Percentiles rank a stretch among this genome's conserved stretches.
Conservation (phyloP, 352 stramenopile species). For the Phytophthora fragariaefolia region DNA sequence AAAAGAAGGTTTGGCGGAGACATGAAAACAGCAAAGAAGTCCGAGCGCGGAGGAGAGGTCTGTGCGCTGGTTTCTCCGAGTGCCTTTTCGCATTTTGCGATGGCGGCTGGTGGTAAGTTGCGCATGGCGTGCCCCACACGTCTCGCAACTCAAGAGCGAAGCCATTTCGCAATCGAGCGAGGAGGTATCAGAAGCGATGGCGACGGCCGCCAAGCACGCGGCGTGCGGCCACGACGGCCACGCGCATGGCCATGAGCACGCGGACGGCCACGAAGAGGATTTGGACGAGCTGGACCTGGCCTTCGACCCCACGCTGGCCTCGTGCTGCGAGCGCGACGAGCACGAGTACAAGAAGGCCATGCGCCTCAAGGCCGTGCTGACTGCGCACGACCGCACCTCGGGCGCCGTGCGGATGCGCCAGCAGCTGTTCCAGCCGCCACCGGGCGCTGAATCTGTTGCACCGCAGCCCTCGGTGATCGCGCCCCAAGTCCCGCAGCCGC, state of each 20-base stretch:
- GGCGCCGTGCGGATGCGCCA: slow-evolving; percentile 62
- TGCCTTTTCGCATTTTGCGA: slow-evolving; percentile 5
- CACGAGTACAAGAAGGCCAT: slow-evolving; percentile 67
- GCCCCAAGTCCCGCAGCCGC: slow-evolving; percentile 5
- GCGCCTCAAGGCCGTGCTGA: slow-evolving; percentile 68
- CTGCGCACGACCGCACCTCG: slow-evolving; percentile 60
- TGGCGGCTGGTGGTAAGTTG: background rate
- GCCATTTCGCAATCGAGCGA: background rate
- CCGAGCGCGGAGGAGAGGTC: background rate
- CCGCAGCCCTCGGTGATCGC: slow-evolving; percentile 11
- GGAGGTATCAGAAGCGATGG: background rate
- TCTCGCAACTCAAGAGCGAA: slow-evolving; percentile 5
- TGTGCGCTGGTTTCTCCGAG: background rate
- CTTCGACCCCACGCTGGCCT: slow-evolving; percentile 68
- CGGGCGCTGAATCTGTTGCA: background rate
- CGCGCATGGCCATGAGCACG: slow-evolving; percentile 35
- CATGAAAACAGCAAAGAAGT: background rate
- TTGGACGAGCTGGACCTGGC: slow-evolving; percentile 41
- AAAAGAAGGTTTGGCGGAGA: background rate
- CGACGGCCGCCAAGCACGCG: slow-evolving; percentile 4
- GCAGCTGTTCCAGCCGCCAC: slow-evolving; percentile 57
- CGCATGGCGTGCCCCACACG: background rate
- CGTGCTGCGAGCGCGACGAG: slow-evolving; percentile 69
- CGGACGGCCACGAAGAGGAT: slow-evolving; percentile 28
- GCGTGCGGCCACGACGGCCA: slow-evolving; percentile 21